Base-by-base conservation (phyloP, 1,139 yeast species). In the Lizanozyma gosingica region DNA sequence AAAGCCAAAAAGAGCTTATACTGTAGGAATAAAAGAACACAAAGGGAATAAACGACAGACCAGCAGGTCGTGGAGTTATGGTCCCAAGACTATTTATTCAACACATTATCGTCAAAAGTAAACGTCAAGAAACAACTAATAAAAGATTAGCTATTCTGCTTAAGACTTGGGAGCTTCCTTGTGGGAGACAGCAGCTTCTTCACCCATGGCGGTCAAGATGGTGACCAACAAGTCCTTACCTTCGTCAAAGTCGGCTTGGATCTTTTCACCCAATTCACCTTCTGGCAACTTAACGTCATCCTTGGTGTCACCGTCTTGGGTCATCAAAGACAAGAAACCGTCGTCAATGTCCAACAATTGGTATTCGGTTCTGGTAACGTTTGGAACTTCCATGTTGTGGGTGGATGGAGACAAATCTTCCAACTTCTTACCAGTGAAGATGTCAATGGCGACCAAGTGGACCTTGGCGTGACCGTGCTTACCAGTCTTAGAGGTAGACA, bases 401-500 rank as follows among this genome's bases (percentile, higher is more conserved):
- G 98, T 92, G 53, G 98, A 92, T 74, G 98, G 98, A 56, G 98
- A 92, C 71, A 92, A 85, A 75, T 92, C 98, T 80, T 92, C 98
- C 73, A 90, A 83, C 80, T 92, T 92, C 90, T 92, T 94, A 73
- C 90, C 88, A 63, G 98, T 92, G 90, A 92, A 92, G 71, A 92
- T 90, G 71, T 92, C 98, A 61, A 84, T 82, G 69, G 97, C 97
- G 56, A 92, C 97, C 77, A 92, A 82, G 76, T 92, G 97, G 73
- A 92, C 98, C 83, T 92, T 92, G 70, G 98, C 98, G 92, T 92
- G 98, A 76, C 98, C 98, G 84, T 92, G 98, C 97, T 92, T 92
- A 78, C 98, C 98, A 60, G 98, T 92, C 85, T 92, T 92, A 65
- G 98, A 92, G 65, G 98, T 92, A 52, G 98, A 92, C 98, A 92